Percentiles rank a stretch among this genome's conserved stretches.
Evolutionary conservation across 257 asterid species (phyloP).

Genomic region (Eustoma russellianum): DNA sequence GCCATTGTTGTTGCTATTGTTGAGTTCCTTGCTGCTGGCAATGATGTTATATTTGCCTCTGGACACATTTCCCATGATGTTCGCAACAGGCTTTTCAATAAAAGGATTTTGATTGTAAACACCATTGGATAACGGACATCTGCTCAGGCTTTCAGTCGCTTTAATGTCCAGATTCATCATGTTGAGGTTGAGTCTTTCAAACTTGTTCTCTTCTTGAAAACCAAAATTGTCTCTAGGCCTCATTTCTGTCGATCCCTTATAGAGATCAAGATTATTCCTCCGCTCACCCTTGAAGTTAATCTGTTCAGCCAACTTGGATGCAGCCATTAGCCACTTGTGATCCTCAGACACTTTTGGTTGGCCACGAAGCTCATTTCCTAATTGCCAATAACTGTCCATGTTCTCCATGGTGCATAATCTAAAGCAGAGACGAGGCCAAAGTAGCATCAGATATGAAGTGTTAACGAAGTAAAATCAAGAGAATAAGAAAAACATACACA

Average conservation of each 20-base stretch:
- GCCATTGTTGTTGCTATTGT: constrained; percentile 22
- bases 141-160: constrained; percentile 42
- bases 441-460: too few relatives aligned
- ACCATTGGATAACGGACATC: constrained; percentile 36
- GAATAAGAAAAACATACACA: too few relatives aligned
- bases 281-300: constrained; percentile 68
- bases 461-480: too few relatives aligned
- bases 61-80: constrained; percentile 32
- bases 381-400: constrained; percentile 70
- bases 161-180: constrained; percentile 65
- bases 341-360: constrained; percentile 78
- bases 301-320: constrained; percentile 80
- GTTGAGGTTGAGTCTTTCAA: constrained; percentile 61
- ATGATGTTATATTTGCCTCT: constrained; percentile 42
- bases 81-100: constrained; percentile 48
- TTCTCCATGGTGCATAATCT: constrained; percentile 53
- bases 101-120: constrained; percentile 45
- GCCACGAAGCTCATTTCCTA: constrained; percentile 92
- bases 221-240: constrained; percentile 50
- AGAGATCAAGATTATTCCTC: constrained; percentile 70
- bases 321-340: constrained; percentile 78
- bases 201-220: constrained; percentile 72
- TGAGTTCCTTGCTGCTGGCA: constrained; percentile 43
- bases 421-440: neutral
- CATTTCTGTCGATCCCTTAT: constrained; percentile 50